Percentiles rank a stretch among this genome's conserved stretches.
These are phyloP conservation scores for Nemania sp. DNA, from an alignment of 2,329 filamentous ascomycete species.

Conservation along the genomic window DNA sequence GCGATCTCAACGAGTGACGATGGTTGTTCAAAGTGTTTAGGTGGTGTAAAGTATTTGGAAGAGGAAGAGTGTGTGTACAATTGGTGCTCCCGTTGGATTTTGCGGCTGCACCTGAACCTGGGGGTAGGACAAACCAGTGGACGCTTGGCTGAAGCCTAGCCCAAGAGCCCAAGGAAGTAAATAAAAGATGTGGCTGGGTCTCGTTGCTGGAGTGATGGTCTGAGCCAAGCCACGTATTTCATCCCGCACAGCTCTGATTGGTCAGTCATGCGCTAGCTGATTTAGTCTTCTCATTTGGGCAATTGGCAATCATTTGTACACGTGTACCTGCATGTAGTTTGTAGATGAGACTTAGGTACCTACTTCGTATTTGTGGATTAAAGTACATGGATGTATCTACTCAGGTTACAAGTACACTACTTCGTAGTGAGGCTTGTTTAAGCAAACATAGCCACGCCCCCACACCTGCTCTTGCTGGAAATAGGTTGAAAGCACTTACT, in stretches of 20 bases:
- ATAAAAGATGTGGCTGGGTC: constrained; percentile 41
- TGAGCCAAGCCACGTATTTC: constrained; percentile 27
- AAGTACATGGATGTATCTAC: no score
- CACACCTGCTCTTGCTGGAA: no score
- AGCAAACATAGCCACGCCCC: no score
- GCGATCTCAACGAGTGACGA: constrained; percentile 26
- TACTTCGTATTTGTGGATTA: no score
- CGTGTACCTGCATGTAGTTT: no score
- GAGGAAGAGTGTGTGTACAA: constrained; percentile 24
- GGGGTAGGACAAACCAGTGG: not conserved
- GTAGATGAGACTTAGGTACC: no score
- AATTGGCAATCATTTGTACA: no score
- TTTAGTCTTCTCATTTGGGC: not conserved
- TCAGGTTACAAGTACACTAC: no score
- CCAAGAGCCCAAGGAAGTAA: constrained; percentile 33
- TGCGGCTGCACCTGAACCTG: constrained; percentile 13
- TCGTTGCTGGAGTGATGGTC: constrained; percentile 36
- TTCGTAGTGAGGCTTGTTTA: no score
- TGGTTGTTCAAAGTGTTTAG: constrained; percentile 8
- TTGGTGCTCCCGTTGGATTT: constrained; percentile 36
- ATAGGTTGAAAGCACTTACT: no score
- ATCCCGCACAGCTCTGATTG: constrained; percentile 7
- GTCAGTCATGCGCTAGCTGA: not conserved
- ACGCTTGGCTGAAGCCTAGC: constrained; percentile 19
- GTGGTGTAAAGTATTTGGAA: constrained; percentile 21